phyloP scores from a whole-genome alignment of 306 rosid genomes.

The Glycyrrhiza uralensis region DNA sequence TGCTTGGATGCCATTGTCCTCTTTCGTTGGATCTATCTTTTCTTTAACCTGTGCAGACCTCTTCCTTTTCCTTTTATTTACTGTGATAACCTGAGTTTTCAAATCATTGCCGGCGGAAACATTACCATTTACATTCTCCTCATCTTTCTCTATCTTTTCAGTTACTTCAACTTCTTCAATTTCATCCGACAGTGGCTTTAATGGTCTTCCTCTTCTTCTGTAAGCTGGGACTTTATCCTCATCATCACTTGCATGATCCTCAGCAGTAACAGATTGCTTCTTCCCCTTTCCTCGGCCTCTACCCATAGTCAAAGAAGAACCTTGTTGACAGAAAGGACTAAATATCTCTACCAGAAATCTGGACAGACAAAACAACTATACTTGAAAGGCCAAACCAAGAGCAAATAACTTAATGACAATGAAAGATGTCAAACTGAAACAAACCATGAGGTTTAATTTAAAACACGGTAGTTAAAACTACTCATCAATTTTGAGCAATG shows the following conservation, averaged over 20 bases:
- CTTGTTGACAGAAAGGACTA: constrained; percentile 18
- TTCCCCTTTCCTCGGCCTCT: constrained; percentile 75
- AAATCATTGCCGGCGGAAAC: constrained; percentile 36
- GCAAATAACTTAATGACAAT: constrained; percentile 9
- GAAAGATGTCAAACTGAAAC: constrained; percentile 4
- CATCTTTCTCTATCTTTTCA: constrained; percentile 49
- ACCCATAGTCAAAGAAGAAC: constrained; percentile 46
- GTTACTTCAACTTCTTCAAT: constrained; percentile 44
- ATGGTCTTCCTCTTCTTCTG: constrained; percentile 60
- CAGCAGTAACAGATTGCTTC: constrained; percentile 46
- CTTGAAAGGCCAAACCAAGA: constrained; percentile 23
- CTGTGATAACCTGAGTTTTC: constrained; percentile 41
- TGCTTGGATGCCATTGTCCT: constrained; percentile 41
- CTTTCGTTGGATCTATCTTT: constrained; percentile 43
- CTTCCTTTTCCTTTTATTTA: constrained; percentile 59
- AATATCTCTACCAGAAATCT: constrained; percentile 30
- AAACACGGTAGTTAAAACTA: constrained; percentile 7
- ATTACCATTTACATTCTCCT: constrained; percentile 38
- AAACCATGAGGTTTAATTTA: constrained; percentile 16
- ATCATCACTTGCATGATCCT: constrained; percentile 56
- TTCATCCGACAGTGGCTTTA: constrained; percentile 51
- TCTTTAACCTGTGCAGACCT: constrained; percentile 49
- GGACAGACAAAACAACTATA: constrained; percentile 22
- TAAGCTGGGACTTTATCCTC: constrained; percentile 50
- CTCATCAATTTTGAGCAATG: not conserved